A percentile compares a stretch with the other conserved stretches of the same genome.
Evolutionary conservation across 495 filamentous ascomycete genomes (phyloP).

Genomic region (Hypoxylon subgilvum): DNA sequence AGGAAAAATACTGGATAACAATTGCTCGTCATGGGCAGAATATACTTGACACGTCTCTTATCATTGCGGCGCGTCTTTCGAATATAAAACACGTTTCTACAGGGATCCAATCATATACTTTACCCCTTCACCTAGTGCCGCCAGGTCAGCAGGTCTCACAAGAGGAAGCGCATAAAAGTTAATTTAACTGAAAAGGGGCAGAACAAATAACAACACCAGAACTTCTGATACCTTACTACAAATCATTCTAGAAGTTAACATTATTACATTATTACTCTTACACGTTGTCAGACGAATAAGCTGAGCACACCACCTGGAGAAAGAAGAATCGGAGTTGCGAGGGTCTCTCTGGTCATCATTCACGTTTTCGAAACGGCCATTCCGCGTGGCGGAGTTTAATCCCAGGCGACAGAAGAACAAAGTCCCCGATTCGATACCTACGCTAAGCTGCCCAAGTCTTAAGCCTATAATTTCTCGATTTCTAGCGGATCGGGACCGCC

Average conservation of each 20-base stretch:
- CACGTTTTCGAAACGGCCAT: conserved; percentile 18
- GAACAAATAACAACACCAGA: not conserved
- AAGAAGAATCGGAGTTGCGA: conserved; percentile 12
- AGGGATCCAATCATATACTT: conserved; percentile 28
- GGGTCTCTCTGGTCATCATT: too few species aligned
- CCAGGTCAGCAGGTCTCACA: too few species aligned
- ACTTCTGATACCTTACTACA: conserved; percentile 19
- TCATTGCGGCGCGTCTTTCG: conserved; percentile 28
- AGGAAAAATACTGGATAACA: conserved; percentile 1
- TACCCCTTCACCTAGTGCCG: conserved; percentile 18
- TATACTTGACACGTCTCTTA: too few species aligned
- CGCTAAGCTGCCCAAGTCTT: too few species aligned
- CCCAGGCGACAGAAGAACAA: conserved; percentile 6
- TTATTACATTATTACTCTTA: conserved; percentile 13
- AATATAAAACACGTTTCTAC: conserved; percentile 33
- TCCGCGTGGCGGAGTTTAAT: conserved; percentile 30
- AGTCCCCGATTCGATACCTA: too few species aligned
- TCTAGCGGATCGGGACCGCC: too few species aligned
- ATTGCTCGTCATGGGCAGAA: not conserved
- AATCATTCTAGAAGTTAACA: conserved; percentile 18
- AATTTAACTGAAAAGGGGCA: conserved; percentile 34
- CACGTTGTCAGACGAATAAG: conserved; percentile 3
- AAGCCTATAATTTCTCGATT: too few species aligned
- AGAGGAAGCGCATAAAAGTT: conserved; percentile 29
- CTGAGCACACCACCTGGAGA: conserved; percentile 8